Percentiles rank a stretch among this genome's conserved stretches.
Conservation (phyloP, 495 filamentous ascomycete genomes). For the Friedmanniomyces endolithicus region DNA sequence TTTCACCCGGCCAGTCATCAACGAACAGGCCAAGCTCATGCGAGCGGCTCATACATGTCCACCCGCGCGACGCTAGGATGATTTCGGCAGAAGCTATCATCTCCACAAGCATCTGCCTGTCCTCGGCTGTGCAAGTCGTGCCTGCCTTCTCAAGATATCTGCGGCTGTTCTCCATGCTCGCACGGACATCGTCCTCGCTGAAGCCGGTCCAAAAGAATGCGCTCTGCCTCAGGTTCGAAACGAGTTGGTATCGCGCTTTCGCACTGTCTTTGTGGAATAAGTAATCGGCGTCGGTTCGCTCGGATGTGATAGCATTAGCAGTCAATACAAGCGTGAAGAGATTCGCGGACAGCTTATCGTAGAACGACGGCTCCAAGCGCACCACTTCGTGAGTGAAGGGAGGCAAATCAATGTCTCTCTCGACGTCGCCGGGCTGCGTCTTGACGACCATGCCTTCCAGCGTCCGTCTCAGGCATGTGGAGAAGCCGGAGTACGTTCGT, state of each 20-base stretch:
- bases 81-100: conserved; percentile 51
- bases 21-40: conserved; percentile 72
- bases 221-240: conserved; percentile 72
- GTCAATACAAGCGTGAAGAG: conserved; percentile 69
- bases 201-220: conserved; percentile 85
- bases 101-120: conserved; percentile 46
- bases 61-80: conserved; percentile 47
- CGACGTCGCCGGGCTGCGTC: conserved; percentile 58
- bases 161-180: conserved; percentile 48
- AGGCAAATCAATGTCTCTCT: conserved; percentile 51
- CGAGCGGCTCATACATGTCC: conserved; percentile 50
- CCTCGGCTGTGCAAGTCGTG: conserved; percentile 42
- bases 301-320: conserved; percentile 81
- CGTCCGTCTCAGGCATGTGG: conserved; percentile 49
- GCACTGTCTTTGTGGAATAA: conserved; percentile 68
- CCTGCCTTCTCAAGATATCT: conserved; percentile 49
- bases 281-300: conserved; percentile 71
- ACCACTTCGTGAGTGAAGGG: conserved; percentile 57
- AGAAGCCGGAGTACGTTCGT: conserved; percentile 33
- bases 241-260: conserved; percentile 49
- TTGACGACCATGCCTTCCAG: conserved; percentile 72
- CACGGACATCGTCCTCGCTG: conserved; percentile 45
- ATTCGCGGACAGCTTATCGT: conserved; percentile 74
- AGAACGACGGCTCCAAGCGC: conserved; percentile 65
- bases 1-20: conserved; percentile 42